Conservation (phyloP, 2,329 filamentous ascomycete species). For the Sporothrix sp. region DNA sequence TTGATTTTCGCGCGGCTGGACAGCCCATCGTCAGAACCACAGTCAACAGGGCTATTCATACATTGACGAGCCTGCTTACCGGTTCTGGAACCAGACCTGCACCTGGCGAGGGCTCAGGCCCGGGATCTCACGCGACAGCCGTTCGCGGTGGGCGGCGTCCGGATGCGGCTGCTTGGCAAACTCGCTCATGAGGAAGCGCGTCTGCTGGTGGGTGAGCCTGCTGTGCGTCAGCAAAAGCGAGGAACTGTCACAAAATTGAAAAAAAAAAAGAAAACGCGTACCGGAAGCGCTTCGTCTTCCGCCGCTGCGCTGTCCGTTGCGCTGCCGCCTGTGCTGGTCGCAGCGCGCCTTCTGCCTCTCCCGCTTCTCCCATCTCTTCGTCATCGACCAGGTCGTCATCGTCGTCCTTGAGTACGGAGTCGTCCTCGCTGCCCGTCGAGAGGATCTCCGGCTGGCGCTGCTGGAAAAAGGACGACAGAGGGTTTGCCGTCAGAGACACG, state of each 20-base stretch:
- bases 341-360: constrained; percentile 32
- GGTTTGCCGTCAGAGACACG: constrained; percentile 23
- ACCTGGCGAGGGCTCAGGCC: constrained; percentile 87
- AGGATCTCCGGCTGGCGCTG: constrained; percentile 1
- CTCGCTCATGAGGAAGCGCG: constrained; percentile 94
- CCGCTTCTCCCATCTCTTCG: constrained; percentile 44
- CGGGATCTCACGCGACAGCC: constrained; percentile 80
- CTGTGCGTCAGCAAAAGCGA: no score
- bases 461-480: constrained; percentile 29
- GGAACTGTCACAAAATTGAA: neutral
- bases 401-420: constrained; percentile 35
- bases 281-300: constrained; percentile 75
- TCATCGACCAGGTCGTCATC: constrained; percentile 46
- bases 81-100: constrained; percentile 97
- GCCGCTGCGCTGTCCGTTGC: constrained; percentile 46
- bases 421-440: constrained; percentile 27
- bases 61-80: no score
- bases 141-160: constrained; percentile 80
- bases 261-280: no score
- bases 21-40: neutral
- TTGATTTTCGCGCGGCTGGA: constrained; percentile 60
- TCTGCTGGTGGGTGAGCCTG: constrained; percentile 91
- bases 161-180: constrained; percentile 92
- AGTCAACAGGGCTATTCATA: no score
- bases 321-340: constrained; percentile 41